These are phyloP conservation scores for Talaromyces amestolkiae DNA, from an alignment of 2,329 filamentous ascomycete genomes.

Conservation along the genomic window DNA sequence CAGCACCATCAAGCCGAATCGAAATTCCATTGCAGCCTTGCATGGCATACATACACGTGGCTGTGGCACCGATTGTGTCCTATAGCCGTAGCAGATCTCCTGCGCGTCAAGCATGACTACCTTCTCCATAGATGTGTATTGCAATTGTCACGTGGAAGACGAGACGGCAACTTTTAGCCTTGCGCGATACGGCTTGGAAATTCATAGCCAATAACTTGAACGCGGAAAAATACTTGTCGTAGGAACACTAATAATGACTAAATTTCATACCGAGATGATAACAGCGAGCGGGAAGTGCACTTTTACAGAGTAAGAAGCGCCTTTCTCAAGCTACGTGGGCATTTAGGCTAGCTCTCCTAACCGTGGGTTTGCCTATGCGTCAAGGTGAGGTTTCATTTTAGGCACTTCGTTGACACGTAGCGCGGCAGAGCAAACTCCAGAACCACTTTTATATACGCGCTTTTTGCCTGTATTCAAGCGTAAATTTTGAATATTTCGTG, in stretches of 20 bases:
- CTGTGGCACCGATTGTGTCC: not conserved
- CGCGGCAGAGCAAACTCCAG: not conserved
- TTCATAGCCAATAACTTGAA: not conserved
- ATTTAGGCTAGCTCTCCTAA: not conserved
- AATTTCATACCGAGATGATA: not conserved
- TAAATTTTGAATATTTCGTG: not conserved
- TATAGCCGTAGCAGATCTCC: not conserved
- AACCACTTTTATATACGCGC: not conserved
- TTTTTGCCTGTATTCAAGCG: not conserved
- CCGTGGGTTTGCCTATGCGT: no score
- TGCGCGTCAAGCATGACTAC: not conserved
- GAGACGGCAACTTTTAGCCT: not conserved
- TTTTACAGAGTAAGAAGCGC: not conserved
- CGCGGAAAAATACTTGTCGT: not conserved
- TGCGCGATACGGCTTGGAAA: not conserved
- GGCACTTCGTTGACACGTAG: not conserved
- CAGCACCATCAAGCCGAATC: not conserved
- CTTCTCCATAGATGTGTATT: not conserved
- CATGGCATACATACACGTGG: not conserved
- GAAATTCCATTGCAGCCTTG: not conserved
- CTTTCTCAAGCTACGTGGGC: not conserved
- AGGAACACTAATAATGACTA: not conserved
- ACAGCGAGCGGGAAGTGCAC: not conserved
- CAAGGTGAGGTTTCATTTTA: no score
- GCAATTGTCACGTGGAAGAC: not conserved